A percentile compares a stretch with the other conserved stretches of the same genome.
Evolutionary conservation across 805 yeast genomes (phyloP).

Genomic region (Myxozyma melibiosi): DNA sequence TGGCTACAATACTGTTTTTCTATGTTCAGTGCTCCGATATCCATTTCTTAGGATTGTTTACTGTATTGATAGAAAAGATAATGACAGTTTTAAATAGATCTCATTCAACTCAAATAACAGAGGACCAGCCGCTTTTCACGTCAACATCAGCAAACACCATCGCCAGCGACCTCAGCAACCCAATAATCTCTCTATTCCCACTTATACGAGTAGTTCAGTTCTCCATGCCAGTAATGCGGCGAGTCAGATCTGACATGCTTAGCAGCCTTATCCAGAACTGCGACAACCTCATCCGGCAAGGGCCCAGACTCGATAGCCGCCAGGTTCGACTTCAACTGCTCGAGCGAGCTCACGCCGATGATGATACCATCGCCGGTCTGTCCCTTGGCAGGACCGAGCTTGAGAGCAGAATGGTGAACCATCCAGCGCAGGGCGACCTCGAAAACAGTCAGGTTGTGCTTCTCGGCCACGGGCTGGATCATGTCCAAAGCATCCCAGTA

Average conservation of each 20-base stretch:
- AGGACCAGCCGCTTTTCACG: too few species aligned
- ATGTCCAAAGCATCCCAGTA: constrained; percentile 22
- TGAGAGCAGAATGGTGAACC: constrained; percentile 19
- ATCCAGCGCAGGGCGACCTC: constrained; percentile 27
- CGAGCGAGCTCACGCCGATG: constrained; percentile 17
- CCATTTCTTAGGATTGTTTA: too few species aligned
- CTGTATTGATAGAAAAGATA: too few species aligned
- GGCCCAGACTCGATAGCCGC: constrained; percentile 36
- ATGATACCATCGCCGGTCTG: constrained; percentile 23
- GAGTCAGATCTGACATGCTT: constrained; percentile 33
- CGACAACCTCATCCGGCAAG: constrained; percentile 33
- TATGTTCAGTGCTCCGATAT: too few species aligned
- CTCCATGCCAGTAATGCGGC: constrained; percentile 31
- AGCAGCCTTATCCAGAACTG: constrained; percentile 37
- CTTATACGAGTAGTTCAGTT: constrained; percentile 3
- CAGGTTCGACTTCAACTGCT: constrained; percentile 16
- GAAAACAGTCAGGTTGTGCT: constrained; percentile 12
- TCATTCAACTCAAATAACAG: too few species aligned
- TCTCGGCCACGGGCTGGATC: constrained; percentile 12
- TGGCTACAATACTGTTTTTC: too few species aligned
- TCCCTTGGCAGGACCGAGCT: constrained; percentile 16
- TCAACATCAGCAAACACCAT: too few species aligned
- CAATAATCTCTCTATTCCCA: too few species aligned
- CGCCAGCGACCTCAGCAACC: too few species aligned
- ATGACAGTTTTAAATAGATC: too few species aligned